A percentile compares a stretch with the other conserved stretches of the same genome.
These are phyloP conservation scores for Ustilago nuda DNA, from an alignment of 1,284 basidiomycete genomes.

Conservation along the genomic window DNA sequence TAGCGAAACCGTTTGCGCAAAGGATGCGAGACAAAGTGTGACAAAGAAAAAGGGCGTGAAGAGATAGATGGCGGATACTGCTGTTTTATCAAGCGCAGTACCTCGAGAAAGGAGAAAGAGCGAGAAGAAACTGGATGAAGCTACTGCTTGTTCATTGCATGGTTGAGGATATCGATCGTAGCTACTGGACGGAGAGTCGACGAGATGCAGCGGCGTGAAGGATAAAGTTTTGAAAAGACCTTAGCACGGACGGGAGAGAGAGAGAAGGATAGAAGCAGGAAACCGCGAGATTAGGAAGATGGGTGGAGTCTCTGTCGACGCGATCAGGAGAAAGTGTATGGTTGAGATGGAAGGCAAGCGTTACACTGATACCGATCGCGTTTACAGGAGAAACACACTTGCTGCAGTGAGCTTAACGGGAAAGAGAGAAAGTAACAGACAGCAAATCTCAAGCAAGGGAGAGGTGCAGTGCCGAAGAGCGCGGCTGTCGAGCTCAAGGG, in stretches of 20 bases:
- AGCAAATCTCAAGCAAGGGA: background rate
- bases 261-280: background rate
- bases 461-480: slow-evolving; percentile 1
- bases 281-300: background rate
- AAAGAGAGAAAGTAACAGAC: background rate
- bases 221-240: background rate
- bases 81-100: no score
- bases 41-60: background rate
- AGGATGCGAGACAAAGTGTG: background rate
- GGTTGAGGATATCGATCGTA: background rate
- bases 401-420: background rate
- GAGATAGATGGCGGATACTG: background rate
- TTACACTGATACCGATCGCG: slow-evolving; percentile 5
- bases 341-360: background rate
- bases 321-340: background rate
- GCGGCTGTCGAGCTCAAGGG: background rate
- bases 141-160: background rate
- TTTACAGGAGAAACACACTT: background rate
- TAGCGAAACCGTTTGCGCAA: background rate
- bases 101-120: background rate
- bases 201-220: background rate
- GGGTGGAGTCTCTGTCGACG: background rate
- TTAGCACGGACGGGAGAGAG: no score
- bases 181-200: background rate
- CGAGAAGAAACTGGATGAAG: background rate